Conservation (phyloP, 164 flowering plant species). For the Piper longum region DNA sequence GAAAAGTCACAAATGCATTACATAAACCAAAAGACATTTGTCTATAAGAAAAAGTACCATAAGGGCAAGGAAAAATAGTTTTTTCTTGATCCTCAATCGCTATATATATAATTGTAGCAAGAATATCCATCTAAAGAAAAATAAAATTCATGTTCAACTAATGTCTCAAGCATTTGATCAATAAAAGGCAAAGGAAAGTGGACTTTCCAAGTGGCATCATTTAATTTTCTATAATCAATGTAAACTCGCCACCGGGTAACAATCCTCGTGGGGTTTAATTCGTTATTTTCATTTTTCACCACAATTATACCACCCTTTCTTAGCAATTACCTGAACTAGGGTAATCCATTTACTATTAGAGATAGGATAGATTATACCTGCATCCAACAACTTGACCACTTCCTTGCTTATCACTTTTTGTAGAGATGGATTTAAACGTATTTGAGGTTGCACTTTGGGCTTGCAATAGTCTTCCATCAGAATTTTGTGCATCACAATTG, state of each 20-base stretch:
- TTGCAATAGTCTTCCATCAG: neutral
- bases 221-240: neutral
- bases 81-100: slow-evolving; percentile 4
- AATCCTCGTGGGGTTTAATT: neutral
- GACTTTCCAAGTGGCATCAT: too few species aligned
- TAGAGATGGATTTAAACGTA: neutral
- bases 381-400: neutral
- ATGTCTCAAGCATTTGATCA: slow-evolving; percentile 6
- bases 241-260: neutral
- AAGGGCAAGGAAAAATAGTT: slow-evolving; percentile 2
- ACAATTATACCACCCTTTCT: neutral
- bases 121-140: slow-evolving; percentile 4
- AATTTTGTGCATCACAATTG: neutral
- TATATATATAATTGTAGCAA: neutral
- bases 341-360: neutral
- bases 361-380: neutral
- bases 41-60: neutral
- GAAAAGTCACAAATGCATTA: neutral
- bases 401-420: neutral
- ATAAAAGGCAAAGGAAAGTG: slow-evolving; percentile 1
- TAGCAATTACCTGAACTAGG: neutral
- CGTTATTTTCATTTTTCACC: neutral
- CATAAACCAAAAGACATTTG: slow-evolving; percentile 1
- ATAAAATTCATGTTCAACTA: neutral
- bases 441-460: neutral